These are phyloP conservation scores for Aspergillus novoparasiticus DNA, from an alignment of 2,329 filamentous ascomycete genomes.

Conservation along the genomic window DNA sequence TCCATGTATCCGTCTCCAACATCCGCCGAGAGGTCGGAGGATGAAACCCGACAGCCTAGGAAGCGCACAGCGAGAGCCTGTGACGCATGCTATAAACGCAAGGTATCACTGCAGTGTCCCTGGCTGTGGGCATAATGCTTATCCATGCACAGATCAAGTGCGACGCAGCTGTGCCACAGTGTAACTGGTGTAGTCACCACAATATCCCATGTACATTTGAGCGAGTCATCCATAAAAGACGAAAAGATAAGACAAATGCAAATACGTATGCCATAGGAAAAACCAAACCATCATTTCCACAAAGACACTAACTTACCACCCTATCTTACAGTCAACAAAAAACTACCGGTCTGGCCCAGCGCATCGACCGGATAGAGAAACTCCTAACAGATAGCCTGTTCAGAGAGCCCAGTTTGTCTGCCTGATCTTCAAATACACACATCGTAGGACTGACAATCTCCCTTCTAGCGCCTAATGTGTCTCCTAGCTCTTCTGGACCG, in stretches of 20 bases:
- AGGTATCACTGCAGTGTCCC: constrained; percentile 37
- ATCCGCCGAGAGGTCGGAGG: constrained; percentile 22
- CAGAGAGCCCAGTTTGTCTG: constrained; percentile 26
- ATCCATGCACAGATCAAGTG: constrained; percentile 51
- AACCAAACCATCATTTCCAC: neutral
- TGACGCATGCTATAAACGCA: constrained; percentile 54
- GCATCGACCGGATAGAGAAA: constrained; percentile 46
- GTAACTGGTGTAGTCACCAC: constrained; percentile 57
- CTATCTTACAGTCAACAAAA: constrained; percentile 24
- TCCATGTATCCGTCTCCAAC: constrained; percentile 21
- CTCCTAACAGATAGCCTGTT: constrained; percentile 37
- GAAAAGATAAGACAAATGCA: constrained; percentile 28
- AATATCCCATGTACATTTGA: constrained; percentile 52
- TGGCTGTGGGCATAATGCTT: constrained; percentile 5
- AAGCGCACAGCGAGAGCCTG: constrained; percentile 45
- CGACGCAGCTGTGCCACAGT: constrained; percentile 46
- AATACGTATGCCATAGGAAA: constrained; percentile 22
- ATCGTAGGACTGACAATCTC: constrained; percentile 1
- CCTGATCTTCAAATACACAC: neutral
- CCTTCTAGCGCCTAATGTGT: constrained; percentile 18
- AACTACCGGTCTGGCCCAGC: constrained; percentile 37
- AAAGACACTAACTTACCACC: neutral
- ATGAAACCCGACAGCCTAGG: constrained; percentile 18
- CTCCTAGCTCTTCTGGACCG: constrained; percentile 19
- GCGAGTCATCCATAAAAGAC: constrained; percentile 30